phyloP scores from a whole-genome alignment of 2,329 filamentous ascomycete genomes.

The Diplodia intermedia region DNA sequence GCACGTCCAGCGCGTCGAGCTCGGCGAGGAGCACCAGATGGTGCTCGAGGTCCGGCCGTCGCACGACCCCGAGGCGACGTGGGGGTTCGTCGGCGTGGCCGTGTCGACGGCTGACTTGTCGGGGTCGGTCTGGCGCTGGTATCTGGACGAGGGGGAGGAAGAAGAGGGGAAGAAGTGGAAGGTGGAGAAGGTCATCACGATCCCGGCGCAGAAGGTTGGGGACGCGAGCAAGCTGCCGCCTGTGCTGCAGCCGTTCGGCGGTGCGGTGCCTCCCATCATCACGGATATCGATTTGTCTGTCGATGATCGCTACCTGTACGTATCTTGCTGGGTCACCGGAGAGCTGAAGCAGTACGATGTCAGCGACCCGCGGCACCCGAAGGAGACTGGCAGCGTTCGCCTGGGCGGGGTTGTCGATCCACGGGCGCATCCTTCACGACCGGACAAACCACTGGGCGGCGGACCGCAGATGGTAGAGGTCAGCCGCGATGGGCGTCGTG shows the following conservation, averaged over 20 bases:
- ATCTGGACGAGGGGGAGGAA: not conserved
- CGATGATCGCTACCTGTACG: constrained; percentile 4
- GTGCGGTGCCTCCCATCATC: constrained; percentile 9
- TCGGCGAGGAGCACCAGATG: constrained; percentile 14
- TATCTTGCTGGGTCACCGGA: constrained; percentile 2
- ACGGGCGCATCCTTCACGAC: not conserved
- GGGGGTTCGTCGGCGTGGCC: constrained; percentile 11
- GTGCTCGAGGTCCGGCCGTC: constrained; percentile 10
- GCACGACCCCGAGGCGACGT: constrained; percentile 7
- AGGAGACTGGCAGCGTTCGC: not conserved
- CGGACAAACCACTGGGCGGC: not conserved
- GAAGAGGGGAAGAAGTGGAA: not conserved
- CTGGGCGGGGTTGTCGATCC: constrained; percentile 8
- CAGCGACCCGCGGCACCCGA: not conserved
- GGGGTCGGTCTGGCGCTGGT: constrained; percentile 6
- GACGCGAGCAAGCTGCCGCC: constrained; percentile 7
- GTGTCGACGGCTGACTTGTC: constrained; percentile 2
- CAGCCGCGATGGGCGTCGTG: constrained; percentile 1
- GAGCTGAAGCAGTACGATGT: constrained; percentile 16
- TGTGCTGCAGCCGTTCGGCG: constrained; percentile 7
- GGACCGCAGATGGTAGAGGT: constrained; percentile 13
- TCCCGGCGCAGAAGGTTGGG: constrained; percentile 4
- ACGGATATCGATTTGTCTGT: constrained; percentile 8
- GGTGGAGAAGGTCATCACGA: constrained; percentile 7
- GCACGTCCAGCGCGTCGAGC: not conserved